Evolutionary conservation across 169 alveolate genomes (phyloP).

Genomic region (Babesia sp.): DNA sequence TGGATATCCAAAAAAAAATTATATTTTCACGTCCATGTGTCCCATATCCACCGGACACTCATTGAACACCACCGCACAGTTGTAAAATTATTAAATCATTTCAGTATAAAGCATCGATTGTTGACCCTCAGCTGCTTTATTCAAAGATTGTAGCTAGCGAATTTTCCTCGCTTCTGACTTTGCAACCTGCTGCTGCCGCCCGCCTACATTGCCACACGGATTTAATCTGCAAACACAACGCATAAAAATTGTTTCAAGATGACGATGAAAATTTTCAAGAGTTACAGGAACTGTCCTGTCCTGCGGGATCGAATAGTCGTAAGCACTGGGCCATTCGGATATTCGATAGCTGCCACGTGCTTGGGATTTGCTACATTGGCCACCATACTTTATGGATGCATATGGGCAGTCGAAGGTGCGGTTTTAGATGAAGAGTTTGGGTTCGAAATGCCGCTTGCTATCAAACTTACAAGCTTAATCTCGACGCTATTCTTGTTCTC

Average conservation of each 20-base stretch:
- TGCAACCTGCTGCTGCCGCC: background rate
- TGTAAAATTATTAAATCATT: too few relatives aligned
- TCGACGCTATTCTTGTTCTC: slow-evolving; percentile 24
- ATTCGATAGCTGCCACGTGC: slow-evolving; percentile 22
- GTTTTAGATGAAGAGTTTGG: slow-evolving; percentile 30
- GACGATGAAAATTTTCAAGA: background rate
- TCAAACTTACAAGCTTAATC: slow-evolving; percentile 21
- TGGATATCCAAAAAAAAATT: too few relatives aligned
- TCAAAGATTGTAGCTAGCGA: too few relatives aligned
- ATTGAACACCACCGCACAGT: too few relatives aligned
- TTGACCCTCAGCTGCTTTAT: too few relatives aligned
- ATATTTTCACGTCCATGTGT: too few relatives aligned
- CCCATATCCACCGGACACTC: too few relatives aligned
- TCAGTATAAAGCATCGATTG: too few relatives aligned
- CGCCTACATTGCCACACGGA: too few relatives aligned
- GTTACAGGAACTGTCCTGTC: background rate
- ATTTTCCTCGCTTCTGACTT: background rate
- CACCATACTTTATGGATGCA: background rate
- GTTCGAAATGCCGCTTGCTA: slow-evolving; percentile 19
- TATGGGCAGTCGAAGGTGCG: slow-evolving; percentile 37
- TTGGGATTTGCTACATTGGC: background rate
- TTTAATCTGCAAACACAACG: too few relatives aligned
- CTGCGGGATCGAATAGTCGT: slow-evolving; percentile 36
- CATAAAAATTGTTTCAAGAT: too few relatives aligned
- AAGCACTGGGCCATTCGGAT: slow-evolving; percentile 36